A percentile compares a stretch with the other conserved stretches of the same genome.
Conservation (phyloP, 2,329 filamentous ascomycete species). For the Ilyonectria robusta region DNA sequence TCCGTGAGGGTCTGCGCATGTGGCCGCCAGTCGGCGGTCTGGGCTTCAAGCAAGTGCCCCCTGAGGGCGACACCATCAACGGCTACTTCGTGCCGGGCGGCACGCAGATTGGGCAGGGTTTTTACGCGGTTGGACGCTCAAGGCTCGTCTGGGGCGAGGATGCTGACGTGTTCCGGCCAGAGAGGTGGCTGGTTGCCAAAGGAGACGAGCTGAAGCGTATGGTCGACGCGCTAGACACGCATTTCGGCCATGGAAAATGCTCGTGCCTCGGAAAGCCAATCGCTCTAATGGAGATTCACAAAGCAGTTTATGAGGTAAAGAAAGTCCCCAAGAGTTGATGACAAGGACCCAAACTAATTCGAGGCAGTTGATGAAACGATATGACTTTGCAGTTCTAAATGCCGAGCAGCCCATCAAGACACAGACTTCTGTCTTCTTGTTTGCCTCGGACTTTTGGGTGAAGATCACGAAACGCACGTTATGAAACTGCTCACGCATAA, state of each 20-base stretch:
- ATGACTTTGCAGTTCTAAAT: constrained; percentile 53
- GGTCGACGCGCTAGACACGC: constrained; percentile 56
- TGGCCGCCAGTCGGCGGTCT: constrained; percentile 67
- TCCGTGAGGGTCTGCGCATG: constrained; percentile 70
- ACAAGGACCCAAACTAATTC: not conserved
- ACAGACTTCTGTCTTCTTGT: constrained; percentile 52
- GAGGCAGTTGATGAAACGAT: constrained; percentile 50
- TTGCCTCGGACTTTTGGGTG: constrained; percentile 55
- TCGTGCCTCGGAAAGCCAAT: constrained; percentile 63
- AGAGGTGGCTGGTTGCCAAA: constrained; percentile 65
- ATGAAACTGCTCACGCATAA: not conserved
- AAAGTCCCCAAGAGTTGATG: accelerated
- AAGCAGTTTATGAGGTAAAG: constrained; percentile 63
- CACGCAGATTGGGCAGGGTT: constrained; percentile 67
- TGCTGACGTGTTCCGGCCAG: constrained; percentile 66
- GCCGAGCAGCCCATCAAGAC: constrained; percentile 52
- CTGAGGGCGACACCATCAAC: constrained; percentile 66
- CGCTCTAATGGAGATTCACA: constrained; percentile 64
- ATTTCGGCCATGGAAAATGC: constrained; percentile 63
- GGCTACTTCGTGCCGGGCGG: constrained; percentile 67
- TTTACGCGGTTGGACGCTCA: constrained; percentile 67
- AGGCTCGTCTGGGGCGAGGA: constrained; percentile 64
- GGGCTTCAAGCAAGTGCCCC: constrained; percentile 68
- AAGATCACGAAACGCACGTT: constrained; percentile 44
- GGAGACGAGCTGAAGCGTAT: constrained; percentile 52